phyloP scores from a whole-genome alignment of 2,329 filamentous ascomycete genomes.

The Colletotrichum sp. region DNA sequence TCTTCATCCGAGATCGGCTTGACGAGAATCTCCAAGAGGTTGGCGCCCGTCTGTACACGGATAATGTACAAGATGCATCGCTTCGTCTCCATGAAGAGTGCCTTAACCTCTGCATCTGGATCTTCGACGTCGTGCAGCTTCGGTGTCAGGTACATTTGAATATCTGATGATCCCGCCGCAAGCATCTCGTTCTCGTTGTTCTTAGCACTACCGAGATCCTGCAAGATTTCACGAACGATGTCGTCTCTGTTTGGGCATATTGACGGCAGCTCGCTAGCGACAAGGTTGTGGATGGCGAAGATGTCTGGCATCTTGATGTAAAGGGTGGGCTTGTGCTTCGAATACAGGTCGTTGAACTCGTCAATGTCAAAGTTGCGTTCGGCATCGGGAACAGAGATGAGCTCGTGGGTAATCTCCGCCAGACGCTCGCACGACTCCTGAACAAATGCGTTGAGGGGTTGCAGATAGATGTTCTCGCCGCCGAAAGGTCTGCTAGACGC shows the following conservation, averaged over 20 bases:
- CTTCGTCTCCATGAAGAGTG: slow-evolving; percentile 98
- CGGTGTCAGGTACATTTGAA: slow-evolving; percentile 87
- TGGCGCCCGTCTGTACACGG: slow-evolving; percentile 88
- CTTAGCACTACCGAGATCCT: slow-evolving; percentile 94
- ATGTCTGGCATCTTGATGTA: slow-evolving; percentile 99
- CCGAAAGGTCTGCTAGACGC: slow-evolving; percentile 90
- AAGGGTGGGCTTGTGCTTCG: slow-evolving; percentile 94
- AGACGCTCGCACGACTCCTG: slow-evolving; percentile 83
- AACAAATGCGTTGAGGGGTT: slow-evolving; percentile 92
- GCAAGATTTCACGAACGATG: slow-evolving; percentile 86
- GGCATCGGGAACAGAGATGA: slow-evolving; percentile 85
- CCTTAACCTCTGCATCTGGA: slow-evolving; percentile 89
- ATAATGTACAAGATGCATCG: slow-evolving; percentile 97
- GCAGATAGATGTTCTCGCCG: slow-evolving; percentile 92
- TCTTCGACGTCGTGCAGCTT: slow-evolving; percentile 91
- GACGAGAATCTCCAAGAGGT: slow-evolving; percentile 93
- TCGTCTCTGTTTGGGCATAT: slow-evolving; percentile 87
- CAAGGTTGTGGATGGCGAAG: slow-evolving; percentile 91
- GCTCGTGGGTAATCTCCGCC: slow-evolving; percentile 73
- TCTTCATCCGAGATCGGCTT: slow-evolving; percentile 88
- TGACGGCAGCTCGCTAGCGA: slow-evolving; percentile 77
- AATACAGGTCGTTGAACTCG: slow-evolving; percentile 97
- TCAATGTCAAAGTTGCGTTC: slow-evolving; percentile 97
- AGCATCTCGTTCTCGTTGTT: slow-evolving; percentile 94
- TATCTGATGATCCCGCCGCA: slow-evolving; percentile 84